These are phyloP conservation scores for Fusarium agapanthi DNA, from an alignment of 2,329 filamentous ascomycete genomes.

Conservation along the genomic window DNA sequence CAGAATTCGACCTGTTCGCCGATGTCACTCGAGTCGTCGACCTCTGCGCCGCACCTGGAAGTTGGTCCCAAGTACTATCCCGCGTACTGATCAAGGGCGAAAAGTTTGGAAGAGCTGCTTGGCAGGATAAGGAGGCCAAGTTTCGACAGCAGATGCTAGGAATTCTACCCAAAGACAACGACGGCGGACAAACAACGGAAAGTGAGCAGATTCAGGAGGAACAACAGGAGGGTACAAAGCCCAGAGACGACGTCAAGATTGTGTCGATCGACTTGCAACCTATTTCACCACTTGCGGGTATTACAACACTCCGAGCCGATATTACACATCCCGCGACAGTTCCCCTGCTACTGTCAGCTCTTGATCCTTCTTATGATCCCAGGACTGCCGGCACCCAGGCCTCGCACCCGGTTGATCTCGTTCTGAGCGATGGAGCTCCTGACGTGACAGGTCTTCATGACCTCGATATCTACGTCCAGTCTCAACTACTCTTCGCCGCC, in stretches of 20 bases:
- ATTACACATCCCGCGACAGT: constrained; percentile 98
- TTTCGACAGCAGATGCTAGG: constrained; percentile 69
- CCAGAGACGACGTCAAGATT: constrained; percentile 83
- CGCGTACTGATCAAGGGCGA: constrained; percentile 93
- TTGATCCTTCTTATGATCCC: constrained; percentile 76
- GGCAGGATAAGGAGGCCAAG: constrained; percentile 82
- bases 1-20: constrained; percentile 93
- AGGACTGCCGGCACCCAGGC: constrained; percentile 57
- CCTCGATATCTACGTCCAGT: constrained; percentile 97
- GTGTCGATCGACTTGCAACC: constrained; percentile 96
- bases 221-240: constrained; percentile 46
- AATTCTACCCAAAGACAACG: constrained; percentile 51
- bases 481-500: constrained; percentile 91
- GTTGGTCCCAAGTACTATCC: constrained; percentile 97
- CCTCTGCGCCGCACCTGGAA: constrained; percentile 92
- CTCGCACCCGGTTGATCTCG: constrained; percentile 85
- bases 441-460: constrained; percentile 98
- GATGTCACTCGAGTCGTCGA: constrained; percentile 93
- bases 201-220: constrained; percentile 19
- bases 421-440: constrained; percentile 93
- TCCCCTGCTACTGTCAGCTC: constrained; percentile 82
- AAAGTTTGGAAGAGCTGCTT: constrained; percentile 84
- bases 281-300: constrained; percentile 92
- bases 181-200: constrained; percentile 31
- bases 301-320: constrained; percentile 90